phyloP scores from a whole-genome alignment of 2,329 filamentous ascomycete species.

The Orbilia javanica region DNA sequence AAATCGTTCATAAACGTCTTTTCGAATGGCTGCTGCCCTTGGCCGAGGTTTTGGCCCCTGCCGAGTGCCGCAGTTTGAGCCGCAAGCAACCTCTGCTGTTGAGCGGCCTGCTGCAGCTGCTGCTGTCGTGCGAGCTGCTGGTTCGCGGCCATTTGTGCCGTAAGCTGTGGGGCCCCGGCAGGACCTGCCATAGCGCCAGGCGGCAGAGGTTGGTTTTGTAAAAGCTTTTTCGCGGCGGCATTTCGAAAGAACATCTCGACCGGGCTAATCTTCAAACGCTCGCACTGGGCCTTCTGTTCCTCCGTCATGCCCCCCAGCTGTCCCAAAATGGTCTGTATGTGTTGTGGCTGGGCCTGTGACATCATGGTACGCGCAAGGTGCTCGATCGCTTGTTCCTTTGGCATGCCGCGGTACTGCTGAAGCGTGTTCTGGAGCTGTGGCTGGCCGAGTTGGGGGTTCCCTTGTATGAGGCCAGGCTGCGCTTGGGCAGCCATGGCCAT shows the following conservation, averaged over 20 bases:
- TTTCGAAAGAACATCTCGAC: slow-evolving; percentile 55
- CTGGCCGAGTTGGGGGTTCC: slow-evolving; percentile 19
- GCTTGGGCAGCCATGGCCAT: slow-evolving; percentile 49
- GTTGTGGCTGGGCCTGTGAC: slow-evolving; percentile 48
- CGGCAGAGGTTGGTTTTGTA: slow-evolving; percentile 17
- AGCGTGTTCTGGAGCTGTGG: slow-evolving; percentile 24
- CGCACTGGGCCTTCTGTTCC: slow-evolving; percentile 48
- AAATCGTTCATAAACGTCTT: slow-evolving; percentile 50
- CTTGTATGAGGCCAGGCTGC: slow-evolving; percentile 36
- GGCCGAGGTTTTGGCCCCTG: slow-evolving; percentile 37
- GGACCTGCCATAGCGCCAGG: slow-evolving; percentile 1
- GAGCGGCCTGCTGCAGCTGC: slow-evolving; percentile 32
- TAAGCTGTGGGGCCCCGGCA: slow-evolving; percentile 21
- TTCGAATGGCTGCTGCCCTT: slow-evolving; percentile 38
- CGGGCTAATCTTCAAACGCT: slow-evolving; percentile 39
- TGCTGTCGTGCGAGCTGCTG: slow-evolving; percentile 45
- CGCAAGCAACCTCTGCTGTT: slow-evolving; percentile 32
- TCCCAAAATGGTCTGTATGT: slow-evolving; percentile 37
- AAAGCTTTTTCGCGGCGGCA: slow-evolving; percentile 44
- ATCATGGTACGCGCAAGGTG: slow-evolving; percentile 45
- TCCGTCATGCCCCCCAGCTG: slow-evolving; percentile 41
- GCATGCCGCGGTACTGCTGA: slow-evolving; percentile 41
- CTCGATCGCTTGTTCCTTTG: slow-evolving; percentile 46
- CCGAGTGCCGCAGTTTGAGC: slow-evolving; percentile 42
- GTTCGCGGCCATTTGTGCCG: slow-evolving; percentile 17